A percentile compares a stretch with the other conserved stretches of the same genome.
These are phyloP conservation scores for Aspergillus brunneoviolaceus DNA, from an alignment of 2,329 filamentous ascomycete species.

Conservation along the genomic window DNA sequence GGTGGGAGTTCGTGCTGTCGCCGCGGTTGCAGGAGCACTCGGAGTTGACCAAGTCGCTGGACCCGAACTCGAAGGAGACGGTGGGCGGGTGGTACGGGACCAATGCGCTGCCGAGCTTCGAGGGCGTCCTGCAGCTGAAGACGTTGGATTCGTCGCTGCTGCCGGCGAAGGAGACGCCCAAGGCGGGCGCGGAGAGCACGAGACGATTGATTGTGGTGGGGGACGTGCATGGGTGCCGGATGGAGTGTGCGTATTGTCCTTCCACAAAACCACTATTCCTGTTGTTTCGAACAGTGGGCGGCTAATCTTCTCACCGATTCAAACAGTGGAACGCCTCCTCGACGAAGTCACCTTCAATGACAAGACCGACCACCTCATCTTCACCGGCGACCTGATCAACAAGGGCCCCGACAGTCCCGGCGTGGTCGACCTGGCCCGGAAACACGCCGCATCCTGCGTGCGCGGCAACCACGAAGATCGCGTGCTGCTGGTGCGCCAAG, in stretches of 20 bases:
- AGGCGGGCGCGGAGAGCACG: slow-evolving; percentile 23
- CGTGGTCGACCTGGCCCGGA: slow-evolving; percentile 73
- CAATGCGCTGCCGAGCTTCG: slow-evolving; percentile 50
- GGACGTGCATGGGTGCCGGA: slow-evolving; percentile 86
- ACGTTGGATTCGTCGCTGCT: slow-evolving; percentile 50
- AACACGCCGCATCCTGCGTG: slow-evolving; percentile 73
- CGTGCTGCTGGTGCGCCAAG: slow-evolving; percentile 65
- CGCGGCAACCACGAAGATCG: slow-evolving; percentile 92
- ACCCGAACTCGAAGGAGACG: slow-evolving; percentile 27
- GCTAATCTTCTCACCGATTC: not conserved
- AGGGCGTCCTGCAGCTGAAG: slow-evolving; percentile 52
- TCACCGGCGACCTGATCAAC: slow-evolving; percentile 76
- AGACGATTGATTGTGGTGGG: slow-evolving; percentile 77
- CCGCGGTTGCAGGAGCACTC: slow-evolving; percentile 35
- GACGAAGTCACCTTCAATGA: slow-evolving; percentile 63
- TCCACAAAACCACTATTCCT: not conserved
- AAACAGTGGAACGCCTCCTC: slow-evolving; percentile 58
- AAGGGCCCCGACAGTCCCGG: slow-evolving; percentile 83
- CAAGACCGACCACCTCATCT: slow-evolving; percentile 69
- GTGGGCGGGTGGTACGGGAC: slow-evolving; percentile 45
- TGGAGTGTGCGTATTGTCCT: slow-evolving; percentile 53
- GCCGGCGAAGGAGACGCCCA: slow-evolving; percentile 33
- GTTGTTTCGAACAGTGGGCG: not conserved
- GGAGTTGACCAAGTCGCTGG: slow-evolving; percentile 31
- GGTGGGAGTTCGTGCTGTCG: slow-evolving; percentile 35